Base-by-base conservation (phyloP, 2,329 filamentous ascomycete species). In the Cladophialophora psammophila region DNA sequence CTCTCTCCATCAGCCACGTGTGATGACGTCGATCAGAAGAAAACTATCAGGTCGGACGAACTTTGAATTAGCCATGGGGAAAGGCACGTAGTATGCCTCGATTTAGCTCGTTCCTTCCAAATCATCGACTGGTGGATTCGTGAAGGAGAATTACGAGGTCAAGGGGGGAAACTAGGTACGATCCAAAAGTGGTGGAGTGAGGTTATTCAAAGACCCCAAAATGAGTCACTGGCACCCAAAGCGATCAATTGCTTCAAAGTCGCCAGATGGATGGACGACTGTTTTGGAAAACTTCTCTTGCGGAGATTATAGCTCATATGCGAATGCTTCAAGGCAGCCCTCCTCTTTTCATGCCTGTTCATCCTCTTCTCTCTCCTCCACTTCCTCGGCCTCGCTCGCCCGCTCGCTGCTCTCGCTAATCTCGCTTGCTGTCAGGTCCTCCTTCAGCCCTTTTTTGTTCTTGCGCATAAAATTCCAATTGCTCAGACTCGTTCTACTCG, bases 391-490 rank as follows among this genome's bases (percentile, higher is more conserved):
- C 65, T 82, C 80, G 71, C 80, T 82, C 15, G 79, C 75, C 63
- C 76, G 75, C 66, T 82, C 80, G 67, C 79, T 80, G 50, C 76
- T 78, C 74, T 82, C 81, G 67, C 79, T 80, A 26, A 72, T 71
- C 57, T 70, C 72, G 65, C 71, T 73, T 8, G 70, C 71, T 3
- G 71, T 69, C 66, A 73, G 53, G 40, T 73, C 72, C 31, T 71
- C 71, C 36, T 54, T 71, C 12, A 40, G 9, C 8, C 68, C 72
- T 57, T 68, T 73, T 53, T 76, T 75, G 63, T 56, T 70, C 74
- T 83, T 84, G 61, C 82, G 78, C 68, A 80, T 80, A 60, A 84
- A 83, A 61, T 74, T 77, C 71, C 82, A 82, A 50, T 67, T 71
- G 32, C 79, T 80, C 15, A 83, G 75, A 60, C 80, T 82, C 62